Evolutionary conservation across 768 basidiomycete species (phyloP), one percentile per base, ranked within the genome.

Genomic region (Pleurotus platypus): DNA sequence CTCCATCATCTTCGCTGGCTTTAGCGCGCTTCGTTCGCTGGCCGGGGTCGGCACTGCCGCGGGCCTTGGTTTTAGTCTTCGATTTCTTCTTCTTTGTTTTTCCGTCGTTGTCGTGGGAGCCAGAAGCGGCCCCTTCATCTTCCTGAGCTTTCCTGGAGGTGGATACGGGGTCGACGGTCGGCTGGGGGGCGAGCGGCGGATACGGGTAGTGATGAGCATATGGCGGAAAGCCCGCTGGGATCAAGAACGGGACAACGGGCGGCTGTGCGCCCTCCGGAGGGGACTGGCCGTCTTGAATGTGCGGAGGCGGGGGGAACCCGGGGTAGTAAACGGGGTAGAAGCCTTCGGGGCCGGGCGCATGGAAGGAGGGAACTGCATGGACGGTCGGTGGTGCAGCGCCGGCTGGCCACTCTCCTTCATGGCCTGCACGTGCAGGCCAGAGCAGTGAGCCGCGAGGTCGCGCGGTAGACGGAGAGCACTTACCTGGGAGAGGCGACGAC

Each of bases 341-440:
- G 9, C 51, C 51, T 40, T 54, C 51, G 9, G 51, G 51, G 1
- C 15, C n/a, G 11, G 38, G 22, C 8, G 51, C 51, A 9, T 54
- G 51, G 39, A 43, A 54, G 9, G 51, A 39, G 11, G 51, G 51
- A 1, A 54, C 18, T 40, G 51, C 27, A 18, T 30, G 15, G 27
- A 51, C 22, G 9, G 24, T 39, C 3, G 35, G 51, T 3, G 51
- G 16, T 42, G 61, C 43, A 15, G 46, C 56, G 12, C 63, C 64
- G 18, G 66, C 49, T 6, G 66, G 56, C 71, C 70, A 74, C 61
- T 75, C 72, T 5, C 60, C 62, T 58, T 61, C 65, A 16, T 59
- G 56, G 46, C 55, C 49, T 47, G 27, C 22, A 56, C 55, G 2
- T 18, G 18, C 18, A 18, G 18, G 18, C 18, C 18, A 18, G 49